Evolutionary conservation across 192 early-diverging fungal genomes (phyloP).

Genomic region (Coemansia asiatica): DNA sequence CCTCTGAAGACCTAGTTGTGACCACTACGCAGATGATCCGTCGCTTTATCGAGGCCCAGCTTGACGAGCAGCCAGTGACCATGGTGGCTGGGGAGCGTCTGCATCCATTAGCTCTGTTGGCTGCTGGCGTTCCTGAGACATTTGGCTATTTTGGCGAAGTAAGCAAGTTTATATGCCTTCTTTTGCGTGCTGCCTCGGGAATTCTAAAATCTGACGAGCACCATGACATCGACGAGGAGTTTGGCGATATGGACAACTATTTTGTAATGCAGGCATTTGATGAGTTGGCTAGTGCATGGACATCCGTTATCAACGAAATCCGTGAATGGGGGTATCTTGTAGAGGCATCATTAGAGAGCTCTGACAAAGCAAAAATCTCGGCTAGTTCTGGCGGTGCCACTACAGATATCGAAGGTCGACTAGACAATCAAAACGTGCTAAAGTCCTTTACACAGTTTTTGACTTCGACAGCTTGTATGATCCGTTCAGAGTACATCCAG

Average conservation of each 20-base stretch:
- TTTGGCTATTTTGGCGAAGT: slow-evolving; percentile 51
- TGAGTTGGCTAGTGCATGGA: slow-evolving; percentile 53
- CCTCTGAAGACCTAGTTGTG: slow-evolving; percentile 44
- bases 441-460: slow-evolving; percentile 43
- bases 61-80: slow-evolving; percentile 32
- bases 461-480: slow-evolving; percentile 37
- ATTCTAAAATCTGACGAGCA: slow-evolving; percentile 34
- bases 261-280: slow-evolving; percentile 59
- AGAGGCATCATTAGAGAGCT: slow-evolving; percentile 11
- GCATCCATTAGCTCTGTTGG: slow-evolving; percentile 40
- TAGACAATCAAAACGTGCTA: slow-evolving; percentile 22
- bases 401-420: not conserved
- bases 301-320: slow-evolving; percentile 37
- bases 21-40: slow-evolving; percentile 54
- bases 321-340: slow-evolving; percentile 37
- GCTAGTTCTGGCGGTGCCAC: not conserved
- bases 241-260: slow-evolving; percentile 54
- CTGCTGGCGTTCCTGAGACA: slow-evolving; percentile 36
- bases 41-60: slow-evolving; percentile 50
- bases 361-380: not conserved
- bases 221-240: slow-evolving; percentile 44
- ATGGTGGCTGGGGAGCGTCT: slow-evolving; percentile 22
- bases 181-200: slow-evolving; percentile 34
- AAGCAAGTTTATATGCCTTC: slow-evolving; percentile 46
- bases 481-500: slow-evolving; percentile 46